These are phyloP conservation scores for Solanum bulbocastanum DNA, from an alignment of 257 asterid genomes.

Conservation along the genomic window DNA sequence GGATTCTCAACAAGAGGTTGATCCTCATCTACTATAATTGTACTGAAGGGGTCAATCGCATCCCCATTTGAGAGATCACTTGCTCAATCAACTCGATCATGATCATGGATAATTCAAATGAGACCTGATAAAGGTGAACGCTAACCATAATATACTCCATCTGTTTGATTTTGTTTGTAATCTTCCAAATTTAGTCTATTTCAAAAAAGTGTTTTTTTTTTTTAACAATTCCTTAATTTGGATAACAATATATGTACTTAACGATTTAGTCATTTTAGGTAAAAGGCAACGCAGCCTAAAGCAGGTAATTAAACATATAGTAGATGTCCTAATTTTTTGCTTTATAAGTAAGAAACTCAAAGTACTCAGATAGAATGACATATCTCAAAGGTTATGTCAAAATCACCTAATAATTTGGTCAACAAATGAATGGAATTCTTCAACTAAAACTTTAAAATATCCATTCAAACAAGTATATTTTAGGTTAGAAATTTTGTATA, in stretches of 20 bases:
- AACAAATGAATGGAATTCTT: slow-evolving; percentile 18
- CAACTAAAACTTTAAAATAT: slow-evolving; percentile 9
- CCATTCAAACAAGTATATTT: background rate
- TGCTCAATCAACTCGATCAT: background rate
- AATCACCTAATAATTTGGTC: slow-evolving; percentile 25
- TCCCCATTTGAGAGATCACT: background rate
- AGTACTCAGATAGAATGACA: background rate
- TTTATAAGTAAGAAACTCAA: background rate
- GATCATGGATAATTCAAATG: background rate
- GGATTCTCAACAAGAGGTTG: background rate
- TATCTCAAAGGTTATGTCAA: slow-evolving; percentile 3
- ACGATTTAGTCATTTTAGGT: background rate
- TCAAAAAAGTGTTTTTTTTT: too few relatives aligned
- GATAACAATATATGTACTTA: background rate
- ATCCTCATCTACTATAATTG: background rate
- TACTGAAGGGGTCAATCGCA: background rate
- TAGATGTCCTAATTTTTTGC: background rate
- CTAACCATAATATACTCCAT: too few relatives aligned
- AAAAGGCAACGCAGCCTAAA: background rate
- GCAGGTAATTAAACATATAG: background rate
- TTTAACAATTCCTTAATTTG: background rate
- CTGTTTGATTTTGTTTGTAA: too few relatives aligned
- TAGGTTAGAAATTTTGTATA: background rate
- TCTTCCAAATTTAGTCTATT: too few relatives aligned
- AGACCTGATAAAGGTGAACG: background rate